These are phyloP conservation scores for Parasitella parasitica DNA, from an alignment of 371 early-diverging fungal species.

Conservation along the genomic window DNA sequence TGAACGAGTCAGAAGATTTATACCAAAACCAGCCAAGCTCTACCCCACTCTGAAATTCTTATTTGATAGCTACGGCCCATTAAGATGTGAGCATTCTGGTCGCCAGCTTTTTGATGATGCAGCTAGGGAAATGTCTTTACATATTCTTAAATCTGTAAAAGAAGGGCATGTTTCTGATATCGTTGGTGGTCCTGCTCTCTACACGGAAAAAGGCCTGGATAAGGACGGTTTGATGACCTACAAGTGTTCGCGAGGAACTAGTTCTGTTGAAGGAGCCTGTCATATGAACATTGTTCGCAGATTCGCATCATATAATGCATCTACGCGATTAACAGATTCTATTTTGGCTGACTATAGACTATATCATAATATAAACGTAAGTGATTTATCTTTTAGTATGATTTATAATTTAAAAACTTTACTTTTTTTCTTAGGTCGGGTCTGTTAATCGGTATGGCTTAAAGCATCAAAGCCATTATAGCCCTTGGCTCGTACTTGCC, in stretches of 20 bases:
- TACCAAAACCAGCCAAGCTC: background rate
- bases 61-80: too few relatives aligned
- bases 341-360: conserved; percentile 3
- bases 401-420: too few relatives aligned
- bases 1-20: background rate
- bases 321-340: background rate
- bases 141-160: background rate
- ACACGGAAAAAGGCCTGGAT: background rate
- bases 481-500: too few relatives aligned
- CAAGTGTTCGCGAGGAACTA: background rate
- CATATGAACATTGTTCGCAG: background rate
- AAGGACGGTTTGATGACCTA: background rate
- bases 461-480: too few relatives aligned
- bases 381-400: too few relatives aligned
- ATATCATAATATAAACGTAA: conserved; percentile 5
- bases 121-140: background rate
- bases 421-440: too few relatives aligned
- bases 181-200: too few relatives aligned
- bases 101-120: too few relatives aligned
- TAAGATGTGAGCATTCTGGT: too few relatives aligned
- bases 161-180: background rate
- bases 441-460: too few relatives aligned
- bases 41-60: too few relatives aligned
- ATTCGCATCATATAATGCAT: background rate
- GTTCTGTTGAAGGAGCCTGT: background rate